Evolutionary conservation across 2,329 filamentous ascomycete species (phyloP).

Genomic region (Lachnellula cervina): DNA sequence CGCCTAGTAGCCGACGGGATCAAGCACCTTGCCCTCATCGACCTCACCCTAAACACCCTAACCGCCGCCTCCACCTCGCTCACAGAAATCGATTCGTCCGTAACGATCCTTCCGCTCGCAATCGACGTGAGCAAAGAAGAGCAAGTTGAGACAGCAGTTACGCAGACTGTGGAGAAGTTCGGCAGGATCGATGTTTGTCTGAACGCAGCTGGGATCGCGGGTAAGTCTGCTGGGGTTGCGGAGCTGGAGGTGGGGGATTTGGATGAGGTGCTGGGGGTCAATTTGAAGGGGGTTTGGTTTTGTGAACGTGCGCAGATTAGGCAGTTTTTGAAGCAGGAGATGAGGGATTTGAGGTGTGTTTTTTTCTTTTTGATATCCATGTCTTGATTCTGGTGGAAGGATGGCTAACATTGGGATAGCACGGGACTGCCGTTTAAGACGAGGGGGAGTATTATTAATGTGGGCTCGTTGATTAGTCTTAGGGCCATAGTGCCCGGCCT

Average conservation of each 20-base stretch:
- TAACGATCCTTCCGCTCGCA: constrained; percentile 6
- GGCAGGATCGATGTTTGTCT: constrained; percentile 51
- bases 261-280: constrained; percentile 32
- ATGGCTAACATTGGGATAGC: constrained; percentile 3
- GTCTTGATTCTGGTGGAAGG: background rate
- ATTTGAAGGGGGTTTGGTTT: constrained; percentile 33
- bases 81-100: background rate
- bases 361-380: background rate
- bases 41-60: constrained; percentile 8
- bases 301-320: constrained; percentile 34
- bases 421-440: constrained; percentile 20
- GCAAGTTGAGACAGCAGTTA: constrained; percentile 17
- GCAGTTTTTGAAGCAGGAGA: constrained; percentile 23
- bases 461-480: constrained; percentile 14
- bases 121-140: constrained; percentile 16
- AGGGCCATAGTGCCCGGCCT: constrained; percentile 1
- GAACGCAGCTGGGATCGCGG: constrained; percentile 41
- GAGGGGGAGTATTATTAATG: constrained; percentile 31
- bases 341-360: constrained; percentile 16
- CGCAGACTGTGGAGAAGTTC: constrained; percentile 40
- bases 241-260: constrained; percentile 17
- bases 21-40: constrained; percentile 16
- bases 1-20: constrained; percentile 19
- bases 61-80: background rate
- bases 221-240: constrained; percentile 15